phyloP scores from a whole-genome alignment of 164 flowering plant genomes.

The Aristolochia contorta region DNA sequence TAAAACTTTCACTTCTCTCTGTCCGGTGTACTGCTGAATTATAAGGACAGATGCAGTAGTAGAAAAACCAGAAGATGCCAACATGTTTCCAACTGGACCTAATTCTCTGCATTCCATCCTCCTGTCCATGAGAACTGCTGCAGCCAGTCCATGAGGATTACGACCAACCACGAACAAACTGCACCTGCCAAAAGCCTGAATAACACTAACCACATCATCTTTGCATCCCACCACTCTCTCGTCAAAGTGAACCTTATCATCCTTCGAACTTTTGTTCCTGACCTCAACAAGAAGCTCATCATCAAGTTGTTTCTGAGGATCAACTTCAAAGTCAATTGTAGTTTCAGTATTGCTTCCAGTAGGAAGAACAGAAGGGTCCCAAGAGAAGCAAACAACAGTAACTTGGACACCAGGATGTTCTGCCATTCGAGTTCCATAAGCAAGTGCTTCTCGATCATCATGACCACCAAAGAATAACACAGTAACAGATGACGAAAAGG shows the following conservation, averaged over 20 bases:
- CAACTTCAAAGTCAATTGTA: neutral
- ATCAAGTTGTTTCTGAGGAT: conserved; percentile 5
- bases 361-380: neutral
- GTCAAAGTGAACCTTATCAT: conserved; percentile 3
- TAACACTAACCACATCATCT: conserved; percentile 8
- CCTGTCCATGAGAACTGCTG: conserved; percentile 2
- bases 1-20: no score
- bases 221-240: conserved; percentile 20
- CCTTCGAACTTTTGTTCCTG: neutral
- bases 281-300: conserved; percentile 11
- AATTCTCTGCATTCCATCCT: conserved; percentile 36
- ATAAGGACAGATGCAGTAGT: conserved; percentile 38
- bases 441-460: conserved; percentile 35
- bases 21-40: conserved; percentile 19
- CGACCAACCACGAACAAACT: conserved; percentile 45
- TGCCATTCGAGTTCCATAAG: conserved; percentile 29
- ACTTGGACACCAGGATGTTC: conserved; percentile 41
- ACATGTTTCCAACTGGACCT: conserved; percentile 34
- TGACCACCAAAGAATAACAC: conserved; percentile 31
- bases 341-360: neutral
- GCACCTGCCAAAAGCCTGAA: conserved; percentile 19
- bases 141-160: conserved; percentile 12
- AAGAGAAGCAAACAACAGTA: conserved; percentile 16
- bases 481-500: conserved; percentile 16
- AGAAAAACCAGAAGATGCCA: conserved; percentile 28